Evolutionary conservation across 2,329 filamentous ascomycete species (phyloP).

Genomic region (Raffaelea deltoideospora): DNA sequence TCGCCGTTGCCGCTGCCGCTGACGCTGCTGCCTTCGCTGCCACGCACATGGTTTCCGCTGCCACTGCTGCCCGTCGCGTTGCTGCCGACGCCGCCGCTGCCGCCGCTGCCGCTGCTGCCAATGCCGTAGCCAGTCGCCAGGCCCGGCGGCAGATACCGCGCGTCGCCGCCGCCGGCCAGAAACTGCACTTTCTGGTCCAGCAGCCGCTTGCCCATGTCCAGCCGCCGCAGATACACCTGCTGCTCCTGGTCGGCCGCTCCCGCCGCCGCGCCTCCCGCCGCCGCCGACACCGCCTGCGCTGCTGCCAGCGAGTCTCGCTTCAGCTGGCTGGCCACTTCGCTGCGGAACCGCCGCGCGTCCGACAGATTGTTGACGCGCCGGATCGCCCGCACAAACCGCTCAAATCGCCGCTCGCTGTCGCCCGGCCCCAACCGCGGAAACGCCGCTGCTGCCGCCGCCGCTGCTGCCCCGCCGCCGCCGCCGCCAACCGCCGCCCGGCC

Average conservation of each 20-base stretch:
- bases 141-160: neutral
- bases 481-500: neutral
- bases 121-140: constrained; percentile 2
- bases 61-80: neutral
- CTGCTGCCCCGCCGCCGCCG: neutral
- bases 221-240: constrained; percentile 61
- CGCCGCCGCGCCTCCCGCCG: constrained; percentile 13
- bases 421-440: constrained; percentile 69
- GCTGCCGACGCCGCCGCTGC: neutral
- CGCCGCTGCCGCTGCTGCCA: neutral
- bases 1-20: neutral
- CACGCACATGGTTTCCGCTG: neutral
- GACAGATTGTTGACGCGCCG: constrained; percentile 80
- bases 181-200: constrained; percentile 80
- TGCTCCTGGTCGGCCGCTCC: constrained; percentile 45
- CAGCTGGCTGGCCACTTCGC: constrained; percentile 80
- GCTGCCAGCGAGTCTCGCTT: constrained; percentile 70
- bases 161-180: constrained; percentile 52
- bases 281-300: neutral
- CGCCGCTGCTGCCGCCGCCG: constrained; percentile 13
- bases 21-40: neutral
- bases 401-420: constrained; percentile 85
- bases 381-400: constrained; percentile 83
- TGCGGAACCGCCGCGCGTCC: constrained; percentile 82
- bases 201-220: constrained; percentile 84